A percentile compares a stretch with the other conserved stretches of the same genome.
Evolutionary conservation across 2,329 filamentous ascomycete genomes (phyloP).

Genomic region (Calonectria naviculata): DNA sequence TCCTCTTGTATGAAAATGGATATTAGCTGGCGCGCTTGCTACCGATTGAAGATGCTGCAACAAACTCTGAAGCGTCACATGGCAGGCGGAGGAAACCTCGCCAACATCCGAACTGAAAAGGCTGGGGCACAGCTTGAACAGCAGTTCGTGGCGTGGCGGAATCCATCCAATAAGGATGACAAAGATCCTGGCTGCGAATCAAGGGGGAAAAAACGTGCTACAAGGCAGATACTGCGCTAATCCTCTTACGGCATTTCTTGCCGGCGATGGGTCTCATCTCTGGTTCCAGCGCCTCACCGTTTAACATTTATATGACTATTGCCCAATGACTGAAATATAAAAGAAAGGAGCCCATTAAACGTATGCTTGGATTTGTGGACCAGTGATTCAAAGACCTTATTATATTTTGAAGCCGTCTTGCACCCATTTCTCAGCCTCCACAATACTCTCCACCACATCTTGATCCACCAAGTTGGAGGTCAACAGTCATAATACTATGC

Average conservation of each 20-base stretch:
- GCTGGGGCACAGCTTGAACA: not conserved
- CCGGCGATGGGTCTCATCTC: not conserved
- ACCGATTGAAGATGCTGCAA: not conserved
- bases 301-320: not conserved
- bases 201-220: not conserved
- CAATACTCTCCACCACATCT: not conserved
- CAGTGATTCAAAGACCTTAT: not conserved
- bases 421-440: not conserved
- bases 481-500: slow-evolving; percentile 13
- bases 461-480: not conserved
- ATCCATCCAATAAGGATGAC: not conserved
- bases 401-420: not conserved
- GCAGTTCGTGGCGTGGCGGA: not conserved
- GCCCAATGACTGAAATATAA: not conserved
- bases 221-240: not conserved
- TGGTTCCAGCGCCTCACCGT: not conserved
- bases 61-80: not conserved
- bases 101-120: not conserved
- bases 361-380: not conserved
- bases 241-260: not conserved
- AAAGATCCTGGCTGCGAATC: not conserved
- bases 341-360: not conserved
- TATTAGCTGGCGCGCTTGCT: not conserved
- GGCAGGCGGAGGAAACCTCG: not conserved
- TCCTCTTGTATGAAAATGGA: not conserved